Evolutionary conservation across 2,329 filamentous ascomycete species (phyloP).

Genomic region (Stemphylium lycopersici): DNA sequence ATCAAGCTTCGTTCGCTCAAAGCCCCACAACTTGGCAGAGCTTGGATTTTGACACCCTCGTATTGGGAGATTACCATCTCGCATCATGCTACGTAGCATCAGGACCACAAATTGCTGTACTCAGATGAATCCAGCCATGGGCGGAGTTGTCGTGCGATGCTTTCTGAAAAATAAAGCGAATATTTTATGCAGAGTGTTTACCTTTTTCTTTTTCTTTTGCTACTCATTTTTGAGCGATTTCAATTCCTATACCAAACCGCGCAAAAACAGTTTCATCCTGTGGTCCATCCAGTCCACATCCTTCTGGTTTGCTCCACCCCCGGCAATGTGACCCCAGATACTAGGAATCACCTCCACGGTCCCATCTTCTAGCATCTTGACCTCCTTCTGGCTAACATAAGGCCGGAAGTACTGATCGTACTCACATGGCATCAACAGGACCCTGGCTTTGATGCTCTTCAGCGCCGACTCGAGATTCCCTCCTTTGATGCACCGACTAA

Average conservation of each 20-base stretch:
- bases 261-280: constrained; percentile 19
- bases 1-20: neutral
- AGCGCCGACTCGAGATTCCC: constrained; percentile 43
- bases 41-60: neutral
- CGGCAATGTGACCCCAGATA: constrained; percentile 52
- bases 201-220: neutral
- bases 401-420: constrained; percentile 53
- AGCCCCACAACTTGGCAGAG: neutral
- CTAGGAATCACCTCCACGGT: constrained; percentile 44
- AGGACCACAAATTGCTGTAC: neutral
- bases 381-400: constrained; percentile 48
- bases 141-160: too few species aligned
- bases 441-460: constrained; percentile 44
- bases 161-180: too few species aligned
- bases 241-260: neutral
- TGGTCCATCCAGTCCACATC: constrained; percentile 37
- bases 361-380: constrained; percentile 41
- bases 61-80: neutral
- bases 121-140: too few species aligned
- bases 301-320: constrained; percentile 44
- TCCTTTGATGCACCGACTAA: constrained; percentile 36
- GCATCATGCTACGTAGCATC: neutral
- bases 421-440: constrained; percentile 49
- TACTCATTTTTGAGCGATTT: neutral
- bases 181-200: neutral